Base-by-base conservation (phyloP, 2,329 filamentous ascomycete species). In the Colletotrichum lupini region DNA sequence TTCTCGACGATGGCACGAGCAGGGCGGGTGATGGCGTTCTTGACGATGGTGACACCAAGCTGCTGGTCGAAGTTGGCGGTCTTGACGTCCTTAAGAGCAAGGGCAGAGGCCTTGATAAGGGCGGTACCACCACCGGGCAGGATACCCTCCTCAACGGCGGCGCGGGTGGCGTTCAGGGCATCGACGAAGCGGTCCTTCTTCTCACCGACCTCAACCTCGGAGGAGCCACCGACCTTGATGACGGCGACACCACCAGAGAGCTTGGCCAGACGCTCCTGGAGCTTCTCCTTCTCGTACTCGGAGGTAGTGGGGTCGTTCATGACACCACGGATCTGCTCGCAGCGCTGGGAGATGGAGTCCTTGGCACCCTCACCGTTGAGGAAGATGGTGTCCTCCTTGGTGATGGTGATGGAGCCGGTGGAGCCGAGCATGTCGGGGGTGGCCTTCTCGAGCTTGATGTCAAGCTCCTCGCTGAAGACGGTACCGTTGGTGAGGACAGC, bases 131-230 rank as follows among this genome's bases (percentile, higher is more conserved):
- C 97, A 88, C 97, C 97, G 78, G 97, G 97, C 77, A 99, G 93
- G 85, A 99, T 99, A 86, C 97, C 97, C 88, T 98, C 95, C 91
- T 99, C 97, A 77, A 99, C 97, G 80, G 97, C 97, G 79, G 97
- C 97, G 80, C 97, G 96, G 77, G 97, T 99, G 78, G 97, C 97
- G 86, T 99, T 99, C 75, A 99, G 89, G 74, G 97, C 97, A 86
- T 99, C 97, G 75, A 99, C 97, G 80, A 98, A 98, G 83, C 97
- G 95, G 85, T 99, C 97, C 92, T 99, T 99, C 95, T 99, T 99
- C 92, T 99, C 97, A 78, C 95, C 93, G 71, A 99, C 97, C 90
- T 99, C 97, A 77, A 99, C 96, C 87, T 99, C 97, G 76, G 96
- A 98, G 76, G 95, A 91, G 84, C 97, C 97, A 80, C 97, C 97